Conservation (phyloP, 164 flowering plant species). For the Litsea cubeba region DNA sequence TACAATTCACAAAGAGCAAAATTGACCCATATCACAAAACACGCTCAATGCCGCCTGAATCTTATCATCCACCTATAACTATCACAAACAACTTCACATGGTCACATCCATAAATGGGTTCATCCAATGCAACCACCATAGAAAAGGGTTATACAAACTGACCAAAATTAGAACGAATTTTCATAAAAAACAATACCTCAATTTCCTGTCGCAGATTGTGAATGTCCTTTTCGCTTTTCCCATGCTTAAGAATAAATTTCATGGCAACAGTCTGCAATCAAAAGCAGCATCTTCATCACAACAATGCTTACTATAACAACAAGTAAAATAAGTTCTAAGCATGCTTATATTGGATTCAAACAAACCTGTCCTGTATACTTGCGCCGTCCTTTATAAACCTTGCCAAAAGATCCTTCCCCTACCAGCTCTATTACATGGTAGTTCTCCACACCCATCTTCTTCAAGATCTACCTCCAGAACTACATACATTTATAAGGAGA, state of each 20-base stretch:
- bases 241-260: constrained; percentile 94
- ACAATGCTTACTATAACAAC: background rate
- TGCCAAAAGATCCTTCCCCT: constrained; percentile 98
- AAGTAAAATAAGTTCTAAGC: background rate
- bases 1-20: no score
- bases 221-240: constrained; percentile 92
- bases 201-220: constrained; percentile 90
- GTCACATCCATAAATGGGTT: no score
- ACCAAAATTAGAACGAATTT: no score
- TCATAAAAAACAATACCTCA: constrained; percentile 44
- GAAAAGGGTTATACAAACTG: no score
- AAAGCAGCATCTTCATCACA: background rate
- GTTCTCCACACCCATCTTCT: constrained; percentile 74
- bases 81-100: no score
- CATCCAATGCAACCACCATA: no score
- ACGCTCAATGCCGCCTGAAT: no score
- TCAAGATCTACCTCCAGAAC: background rate
- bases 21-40: no score
- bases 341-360: background rate
- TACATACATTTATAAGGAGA: no score
- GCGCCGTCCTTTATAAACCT: constrained; percentile 89
- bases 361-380: constrained; percentile 81
- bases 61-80: no score
- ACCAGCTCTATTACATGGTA: constrained; percentile 94
- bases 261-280: constrained; percentile 83